Base-by-base conservation (phyloP, 1,284 basidiomycete species). In the Boletus hoseneyae region DNA sequence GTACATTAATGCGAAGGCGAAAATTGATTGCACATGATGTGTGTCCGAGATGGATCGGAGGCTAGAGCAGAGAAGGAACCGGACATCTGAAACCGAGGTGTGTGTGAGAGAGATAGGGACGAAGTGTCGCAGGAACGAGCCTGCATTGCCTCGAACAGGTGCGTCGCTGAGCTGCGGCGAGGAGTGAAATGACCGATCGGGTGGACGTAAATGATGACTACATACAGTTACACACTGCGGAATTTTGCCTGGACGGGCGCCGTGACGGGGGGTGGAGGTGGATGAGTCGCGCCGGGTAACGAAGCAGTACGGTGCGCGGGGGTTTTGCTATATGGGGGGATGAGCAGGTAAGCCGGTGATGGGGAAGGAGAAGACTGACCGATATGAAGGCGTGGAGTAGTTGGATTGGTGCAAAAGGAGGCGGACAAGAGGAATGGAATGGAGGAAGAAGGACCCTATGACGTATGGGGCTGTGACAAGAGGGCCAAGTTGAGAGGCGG, bases 91-190 rank as follows among this genome's bases (percentile, higher is more conserved):
- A 51, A 62, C 41, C 19, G 46, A 47, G 16, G 40, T 51, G 53
- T 55, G 54, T 51, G 53, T 55, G 54, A 25, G 23, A 50, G 12
- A 29, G 40, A 54, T 45, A 57, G 48, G 44, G 50, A 57, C 54
- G 25, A 38, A 41, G 49, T 4, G 37, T n/a, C 18, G 43, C 27
- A 40, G 33, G 59, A 42, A 63, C 76, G 47, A 55, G 82, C 82
- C 78, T 90, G 88, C 87, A 92, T 90, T 48, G 84, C 80, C 66
- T 80, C 75, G 68, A 91, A 90, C 49, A 90, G 64, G 45, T 75
- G 71, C 57, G 77, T 86, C 21, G 83, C 82, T 48, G 52, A 88
- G 63, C 87, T 90, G 63, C 54, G 65, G 54, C 45, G 42, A 51
- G 48, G 47, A 33, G 47, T 55, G 46, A 53, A 54, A 55, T 29